Evolutionary conservation across 305 asterid genomes (phyloP).

Genomic region (Fraxinus nigra): DNA sequence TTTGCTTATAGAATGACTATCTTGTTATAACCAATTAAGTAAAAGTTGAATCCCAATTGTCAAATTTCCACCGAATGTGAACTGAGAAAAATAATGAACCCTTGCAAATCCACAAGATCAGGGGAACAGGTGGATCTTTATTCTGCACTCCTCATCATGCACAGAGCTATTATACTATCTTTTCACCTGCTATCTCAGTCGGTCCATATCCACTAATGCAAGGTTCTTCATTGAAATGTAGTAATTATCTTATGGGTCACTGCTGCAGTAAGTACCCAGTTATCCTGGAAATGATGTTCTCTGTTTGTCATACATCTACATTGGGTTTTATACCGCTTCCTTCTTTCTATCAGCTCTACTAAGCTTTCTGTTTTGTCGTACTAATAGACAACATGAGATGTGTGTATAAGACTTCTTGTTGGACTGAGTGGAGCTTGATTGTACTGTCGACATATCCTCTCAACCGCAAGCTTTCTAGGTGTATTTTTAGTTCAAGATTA

Average conservation of each 20-base stretch:
- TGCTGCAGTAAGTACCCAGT: background rate
- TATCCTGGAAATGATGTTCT: background rate
- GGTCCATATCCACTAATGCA: background rate
- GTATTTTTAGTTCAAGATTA: background rate
- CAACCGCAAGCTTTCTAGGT: background rate
- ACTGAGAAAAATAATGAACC: background rate
- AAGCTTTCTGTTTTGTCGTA: background rate
- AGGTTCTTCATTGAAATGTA: background rate
- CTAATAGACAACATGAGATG: background rate
- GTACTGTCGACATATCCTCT: background rate
- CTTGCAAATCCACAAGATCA: background rate
- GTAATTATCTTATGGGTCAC: background rate
- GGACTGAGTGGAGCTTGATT: background rate
- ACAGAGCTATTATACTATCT: background rate
- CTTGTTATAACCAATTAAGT: background rate
- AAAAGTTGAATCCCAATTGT: background rate
- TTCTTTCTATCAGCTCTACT: background rate
- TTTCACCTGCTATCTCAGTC: background rate
- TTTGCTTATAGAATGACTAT: background rate
- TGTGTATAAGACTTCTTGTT: background rate
- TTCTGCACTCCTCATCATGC: background rate
- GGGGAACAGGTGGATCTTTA: background rate
- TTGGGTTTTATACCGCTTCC: background rate
- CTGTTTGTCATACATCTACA: background rate
- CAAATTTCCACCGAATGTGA: background rate